Percentiles rank a stretch among this genome's conserved stretches.
Conservation (phyloP, 2,329 filamentous ascomycete species). For the Ascochyta clinopodiicola region DNA sequence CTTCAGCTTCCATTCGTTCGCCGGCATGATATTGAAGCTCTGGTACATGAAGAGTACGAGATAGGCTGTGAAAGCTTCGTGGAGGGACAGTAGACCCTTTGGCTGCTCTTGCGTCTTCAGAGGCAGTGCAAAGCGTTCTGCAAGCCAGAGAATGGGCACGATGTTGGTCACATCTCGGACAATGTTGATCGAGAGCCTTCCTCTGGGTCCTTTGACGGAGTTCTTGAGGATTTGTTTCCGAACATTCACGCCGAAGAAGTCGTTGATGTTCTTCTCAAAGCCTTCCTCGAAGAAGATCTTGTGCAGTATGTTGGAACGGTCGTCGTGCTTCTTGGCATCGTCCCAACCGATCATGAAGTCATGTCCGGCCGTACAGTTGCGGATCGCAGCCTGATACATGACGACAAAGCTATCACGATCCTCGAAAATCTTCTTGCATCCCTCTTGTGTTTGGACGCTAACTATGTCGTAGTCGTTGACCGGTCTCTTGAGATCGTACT, state of each 20-base stretch:
- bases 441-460: constrained; percentile 58
- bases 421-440: constrained; percentile 58
- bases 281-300: constrained; percentile 65
- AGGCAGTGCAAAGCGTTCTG: constrained; percentile 69
- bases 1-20: constrained; percentile 57
- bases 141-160: constrained; percentile 68
- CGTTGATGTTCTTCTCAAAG: constrained; percentile 71
- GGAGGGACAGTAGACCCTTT: constrained; percentile 59
- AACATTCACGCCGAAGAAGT: constrained; percentile 61
- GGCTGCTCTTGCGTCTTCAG: constrained; percentile 68
- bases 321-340: constrained; percentile 46
- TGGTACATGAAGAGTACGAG: constrained; percentile 69
- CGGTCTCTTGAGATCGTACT: constrained; percentile 56
- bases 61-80: constrained; percentile 61
- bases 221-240: constrained; percentile 55
- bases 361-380: constrained; percentile 63
- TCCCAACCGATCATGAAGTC: constrained; percentile 62
- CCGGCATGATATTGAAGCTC: constrained; percentile 60
- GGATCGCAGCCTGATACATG: constrained; percentile 64
- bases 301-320: constrained; percentile 51
- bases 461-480: constrained; percentile 52
- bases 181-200: constrained; percentile 57
- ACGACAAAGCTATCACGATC: constrained; percentile 58
- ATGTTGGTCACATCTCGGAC: constrained; percentile 74
- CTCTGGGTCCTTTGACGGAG: constrained; percentile 54